Evolutionary conservation across 2,329 filamentous ascomycete species (phyloP).

Genomic region (Lecanosticta acicola): DNA sequence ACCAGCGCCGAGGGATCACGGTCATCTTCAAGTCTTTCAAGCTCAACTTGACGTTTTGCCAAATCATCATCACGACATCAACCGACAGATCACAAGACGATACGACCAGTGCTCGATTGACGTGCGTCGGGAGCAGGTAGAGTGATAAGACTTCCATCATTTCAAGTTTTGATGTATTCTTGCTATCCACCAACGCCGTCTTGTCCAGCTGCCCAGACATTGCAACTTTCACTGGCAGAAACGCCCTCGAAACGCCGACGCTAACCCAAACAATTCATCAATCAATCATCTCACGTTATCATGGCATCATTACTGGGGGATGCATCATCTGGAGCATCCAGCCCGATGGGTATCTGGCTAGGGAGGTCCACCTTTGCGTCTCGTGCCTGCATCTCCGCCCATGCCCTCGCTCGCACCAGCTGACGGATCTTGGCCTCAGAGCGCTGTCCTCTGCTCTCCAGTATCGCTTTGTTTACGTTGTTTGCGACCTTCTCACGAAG

Average conservation of each 20-base stretch:
- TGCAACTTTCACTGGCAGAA: too few species aligned
- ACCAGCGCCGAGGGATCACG: too few species aligned
- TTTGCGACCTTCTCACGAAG: constrained; percentile 79
- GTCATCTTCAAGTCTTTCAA: too few species aligned
- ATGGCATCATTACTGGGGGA: constrained; percentile 17
- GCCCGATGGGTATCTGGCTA: constrained; percentile 36
- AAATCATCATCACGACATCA: too few species aligned
- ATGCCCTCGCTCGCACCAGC: constrained; percentile 74
- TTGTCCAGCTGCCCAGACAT: too few species aligned
- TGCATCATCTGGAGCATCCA: constrained; percentile 31
- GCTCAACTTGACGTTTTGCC: too few species aligned
- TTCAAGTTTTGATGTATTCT: too few species aligned
- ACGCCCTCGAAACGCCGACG: constrained; percentile 20
- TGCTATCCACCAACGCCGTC: too few species aligned
- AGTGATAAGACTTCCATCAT: too few species aligned
- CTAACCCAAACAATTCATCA: constrained; percentile 16
- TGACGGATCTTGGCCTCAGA: constrained; percentile 77
- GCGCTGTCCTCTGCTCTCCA: constrained; percentile 64
- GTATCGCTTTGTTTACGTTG: constrained; percentile 81
- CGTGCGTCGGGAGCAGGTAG: too few species aligned
- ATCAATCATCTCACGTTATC: constrained; percentile 15
- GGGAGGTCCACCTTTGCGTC: constrained; percentile 40
- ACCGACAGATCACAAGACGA: too few species aligned
- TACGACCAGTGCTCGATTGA: too few species aligned
- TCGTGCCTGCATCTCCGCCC: constrained; percentile 66